Percentiles rank a stretch among this genome's conserved stretches.
These are phyloP conservation scores for Hippophae tibetana DNA, from an alignment of 306 rosid species.

Conservation along the genomic window DNA sequence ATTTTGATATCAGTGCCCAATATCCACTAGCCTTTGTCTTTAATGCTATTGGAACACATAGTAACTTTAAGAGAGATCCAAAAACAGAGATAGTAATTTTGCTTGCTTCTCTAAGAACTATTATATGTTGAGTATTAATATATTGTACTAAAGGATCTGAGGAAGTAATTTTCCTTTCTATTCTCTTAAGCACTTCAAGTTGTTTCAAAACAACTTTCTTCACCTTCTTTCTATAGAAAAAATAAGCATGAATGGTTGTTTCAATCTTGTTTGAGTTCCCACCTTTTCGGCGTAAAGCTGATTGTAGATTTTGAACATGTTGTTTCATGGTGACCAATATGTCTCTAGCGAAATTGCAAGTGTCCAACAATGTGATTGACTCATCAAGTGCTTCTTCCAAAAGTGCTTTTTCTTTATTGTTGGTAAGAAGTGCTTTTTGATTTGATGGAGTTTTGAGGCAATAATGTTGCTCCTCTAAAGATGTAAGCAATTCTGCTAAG, in stretches of 20 bases:
- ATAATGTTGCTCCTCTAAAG: conserved; percentile 31
- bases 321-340: conserved; percentile 34
- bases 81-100: conserved; percentile 22
- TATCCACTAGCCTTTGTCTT: conserved; percentile 16
- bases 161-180: conserved; percentile 19
- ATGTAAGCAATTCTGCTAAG: conserved; percentile 42
- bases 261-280: conserved; percentile 14
- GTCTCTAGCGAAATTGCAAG: conserved; percentile 47
- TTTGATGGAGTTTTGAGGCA: conserved; percentile 33
- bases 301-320: conserved; percentile 36
- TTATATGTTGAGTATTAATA: conserved; percentile 6
- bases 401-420: conserved; percentile 20
- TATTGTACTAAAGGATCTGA: not conserved
- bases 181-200: conserved; percentile 26
- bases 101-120: conserved; percentile 28
- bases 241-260: conserved; percentile 8
- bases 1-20: conserved; percentile 27
- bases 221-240: conserved; percentile 19
- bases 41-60: conserved; percentile 13
- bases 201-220: conserved; percentile 22
- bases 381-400: conserved; percentile 35
- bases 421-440: conserved; percentile 38
- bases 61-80: conserved; percentile 16
- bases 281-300: conserved; percentile 25
- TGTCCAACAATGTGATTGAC: conserved; percentile 55